Percentiles rank a stretch among this genome's conserved stretches.
Conservation (phyloP, 2,329 filamentous ascomycete species). For the Sphaceloma murrayae region DNA sequence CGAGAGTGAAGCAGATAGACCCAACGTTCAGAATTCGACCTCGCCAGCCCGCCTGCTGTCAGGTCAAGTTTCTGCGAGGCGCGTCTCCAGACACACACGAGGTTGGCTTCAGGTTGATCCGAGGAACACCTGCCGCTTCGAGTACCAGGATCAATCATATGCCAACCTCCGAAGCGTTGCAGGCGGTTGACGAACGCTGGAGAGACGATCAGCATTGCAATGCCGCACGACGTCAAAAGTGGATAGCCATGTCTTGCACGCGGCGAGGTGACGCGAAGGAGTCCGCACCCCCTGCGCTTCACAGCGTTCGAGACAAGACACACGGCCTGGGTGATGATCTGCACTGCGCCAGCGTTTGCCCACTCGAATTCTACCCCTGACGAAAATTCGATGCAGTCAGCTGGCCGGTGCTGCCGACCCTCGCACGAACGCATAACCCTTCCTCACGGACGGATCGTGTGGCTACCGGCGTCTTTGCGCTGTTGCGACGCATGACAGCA, state of each 20-base stretch:
- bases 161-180: not conserved
- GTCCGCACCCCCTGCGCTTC: conserved; percentile 12
- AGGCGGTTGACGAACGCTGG: conserved; percentile 1
- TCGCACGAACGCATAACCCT: not conserved
- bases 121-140: too few species aligned
- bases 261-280: conserved; percentile 5
- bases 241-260: not conserved
- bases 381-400: conserved; percentile 14
- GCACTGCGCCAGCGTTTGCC: conserved; percentile 12
- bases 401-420: conserved; percentile 9
- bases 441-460: not conserved
- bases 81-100: too few species aligned
- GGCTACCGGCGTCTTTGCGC: not conserved
- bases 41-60: too few species aligned
- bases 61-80: too few species aligned
- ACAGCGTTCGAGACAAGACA: conserved; percentile 12
- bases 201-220: conserved; percentile 4
- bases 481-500: conserved; percentile 3
- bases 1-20: too few species aligned
- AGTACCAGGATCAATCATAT: too few species aligned
- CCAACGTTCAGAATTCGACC: too few species aligned
- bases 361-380: conserved; percentile 6
- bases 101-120: too few species aligned
- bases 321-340: conserved; percentile 3
- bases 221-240: conserved; percentile 12